A percentile compares a stretch with the other conserved stretches of the same genome.
phyloP scores from a whole-genome alignment of 148 eudicot species.

The Beta vulgaris region DNA sequence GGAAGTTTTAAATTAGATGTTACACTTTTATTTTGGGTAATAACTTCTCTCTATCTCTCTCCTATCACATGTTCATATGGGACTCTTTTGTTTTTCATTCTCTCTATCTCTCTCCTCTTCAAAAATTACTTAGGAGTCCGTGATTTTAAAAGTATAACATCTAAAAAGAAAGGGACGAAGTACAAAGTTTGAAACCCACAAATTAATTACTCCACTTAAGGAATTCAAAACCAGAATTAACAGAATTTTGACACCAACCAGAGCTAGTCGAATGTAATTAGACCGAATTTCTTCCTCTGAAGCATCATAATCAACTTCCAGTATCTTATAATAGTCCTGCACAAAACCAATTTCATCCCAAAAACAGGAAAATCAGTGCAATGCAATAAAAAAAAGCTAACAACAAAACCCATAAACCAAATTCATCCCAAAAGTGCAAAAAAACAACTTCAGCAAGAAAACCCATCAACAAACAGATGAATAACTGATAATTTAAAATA shows the following conservation, averaged over 20 bases:
- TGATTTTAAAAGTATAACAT: too few relatives aligned
- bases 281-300: conserved; percentile 80
- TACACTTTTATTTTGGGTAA: too few relatives aligned
- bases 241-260: conserved; percentile 47
- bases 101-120: too few relatives aligned
- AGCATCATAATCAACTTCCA: conserved; percentile 94
- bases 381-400: background rate
- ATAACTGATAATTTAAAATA: background rate
- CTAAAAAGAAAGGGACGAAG: too few relatives aligned
- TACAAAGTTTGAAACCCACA: background rate
- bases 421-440: background rate
- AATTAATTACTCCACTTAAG: background rate
- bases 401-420: conserved; percentile 8
- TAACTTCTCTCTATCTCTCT: too few relatives aligned
- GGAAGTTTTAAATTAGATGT: too few relatives aligned
- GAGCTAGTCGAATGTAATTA: conserved; percentile 79
- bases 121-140: too few relatives aligned
- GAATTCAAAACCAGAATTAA: background rate
- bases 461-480: conserved; percentile 6
- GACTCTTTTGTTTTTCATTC: too few relatives aligned
- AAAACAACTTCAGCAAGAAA: background rate
- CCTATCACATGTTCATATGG: too few relatives aligned
- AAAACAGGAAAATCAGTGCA: background rate
- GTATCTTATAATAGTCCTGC: conserved; percentile 78
- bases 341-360: conserved; percentile 11